A percentile compares a stretch with the other conserved stretches of the same genome.
phyloP scores from a whole-genome alignment of 768 basidiomycete species.

The Chiua virens region DNA sequence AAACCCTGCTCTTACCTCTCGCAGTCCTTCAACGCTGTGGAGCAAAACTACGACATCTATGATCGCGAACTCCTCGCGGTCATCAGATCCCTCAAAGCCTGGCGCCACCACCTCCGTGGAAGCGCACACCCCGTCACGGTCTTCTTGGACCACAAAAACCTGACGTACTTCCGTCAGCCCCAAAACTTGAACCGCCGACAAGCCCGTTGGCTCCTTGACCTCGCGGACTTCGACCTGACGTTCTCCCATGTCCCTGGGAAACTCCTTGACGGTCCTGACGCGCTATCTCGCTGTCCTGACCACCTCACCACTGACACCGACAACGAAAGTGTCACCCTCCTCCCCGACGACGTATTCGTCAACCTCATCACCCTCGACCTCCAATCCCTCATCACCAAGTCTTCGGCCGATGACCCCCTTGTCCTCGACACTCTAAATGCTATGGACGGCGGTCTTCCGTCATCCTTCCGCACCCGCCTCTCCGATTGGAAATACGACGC shows the following conservation, averaged over 20 bases:
- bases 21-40: too few species aligned
- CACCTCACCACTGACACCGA: not conserved
- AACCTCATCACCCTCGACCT: not conserved
- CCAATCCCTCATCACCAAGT: too few species aligned
- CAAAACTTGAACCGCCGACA: too few species aligned
- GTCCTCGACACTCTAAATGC: not conserved
- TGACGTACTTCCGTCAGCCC: not conserved
- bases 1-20: too few species aligned
- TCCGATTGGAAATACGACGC: not conserved
- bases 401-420: not conserved
- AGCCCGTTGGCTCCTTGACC: too few species aligned
- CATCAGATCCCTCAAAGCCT: too few species aligned
- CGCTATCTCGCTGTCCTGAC: not conserved
- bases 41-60: too few species aligned
- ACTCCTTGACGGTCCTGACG: not conserved
- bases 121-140: slow-evolving; percentile 31
- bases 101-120: not conserved
- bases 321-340: not conserved
- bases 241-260: not conserved
- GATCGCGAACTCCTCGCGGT: too few species aligned
- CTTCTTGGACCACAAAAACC: slow-evolving; percentile 32
- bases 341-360: not conserved
- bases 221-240: too few species aligned
- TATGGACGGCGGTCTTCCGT: not conserved
- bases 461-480: not conserved